Evolutionary conservation across 1,284 basidiomycete genomes (phyloP).

Genomic region (Volvariella surrecta): DNA sequence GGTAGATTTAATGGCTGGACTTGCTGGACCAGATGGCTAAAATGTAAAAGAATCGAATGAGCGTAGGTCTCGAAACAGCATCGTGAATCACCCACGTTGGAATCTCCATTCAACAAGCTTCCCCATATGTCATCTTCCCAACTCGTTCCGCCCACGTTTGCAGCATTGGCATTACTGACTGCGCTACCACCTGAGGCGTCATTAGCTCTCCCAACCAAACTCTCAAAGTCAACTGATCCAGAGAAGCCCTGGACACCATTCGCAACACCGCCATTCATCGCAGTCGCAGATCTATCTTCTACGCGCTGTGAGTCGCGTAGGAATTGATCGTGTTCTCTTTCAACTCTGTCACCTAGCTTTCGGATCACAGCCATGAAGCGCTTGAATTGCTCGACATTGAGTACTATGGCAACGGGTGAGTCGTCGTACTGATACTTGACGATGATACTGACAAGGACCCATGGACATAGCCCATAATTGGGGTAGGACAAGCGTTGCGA

Average conservation of each 20-base stretch:
- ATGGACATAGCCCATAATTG: constrained; percentile 97
- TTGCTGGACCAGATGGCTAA: background rate
- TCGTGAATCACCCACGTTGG: constrained; percentile 7
- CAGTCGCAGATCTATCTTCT: constrained; percentile 62
- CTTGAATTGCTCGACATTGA: constrained; percentile 88
- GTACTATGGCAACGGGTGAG: constrained; percentile 36
- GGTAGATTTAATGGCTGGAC: constrained; percentile 9
- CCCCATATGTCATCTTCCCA: constrained; percentile 82
- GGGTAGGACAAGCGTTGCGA: constrained; percentile 88
- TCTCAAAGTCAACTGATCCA: constrained; percentile 60
- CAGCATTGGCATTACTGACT: constrained; percentile 18
- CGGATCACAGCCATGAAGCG: constrained; percentile 81
- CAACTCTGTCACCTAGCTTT: constrained; percentile 71
- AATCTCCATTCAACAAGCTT: constrained; percentile 49
- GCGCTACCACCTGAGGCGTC: constrained; percentile 16
- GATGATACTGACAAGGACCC: constrained; percentile 66
- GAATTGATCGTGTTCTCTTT: constrained; percentile 80
- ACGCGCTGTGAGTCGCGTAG: constrained; percentile 76
- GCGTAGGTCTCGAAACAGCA: no score
- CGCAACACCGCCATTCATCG: constrained; percentile 25
- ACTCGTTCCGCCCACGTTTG: constrained; percentile 29
- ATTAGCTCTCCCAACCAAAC: constrained; percentile 53
- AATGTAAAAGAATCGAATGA: no score
- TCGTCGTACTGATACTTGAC: background rate
- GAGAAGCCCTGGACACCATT: constrained; percentile 20